A percentile compares a stretch with the other conserved stretches of the same genome.
Conservation (phyloP, 495 filamentous ascomycete genomes). For the Emericellopsis terricola region DNA sequence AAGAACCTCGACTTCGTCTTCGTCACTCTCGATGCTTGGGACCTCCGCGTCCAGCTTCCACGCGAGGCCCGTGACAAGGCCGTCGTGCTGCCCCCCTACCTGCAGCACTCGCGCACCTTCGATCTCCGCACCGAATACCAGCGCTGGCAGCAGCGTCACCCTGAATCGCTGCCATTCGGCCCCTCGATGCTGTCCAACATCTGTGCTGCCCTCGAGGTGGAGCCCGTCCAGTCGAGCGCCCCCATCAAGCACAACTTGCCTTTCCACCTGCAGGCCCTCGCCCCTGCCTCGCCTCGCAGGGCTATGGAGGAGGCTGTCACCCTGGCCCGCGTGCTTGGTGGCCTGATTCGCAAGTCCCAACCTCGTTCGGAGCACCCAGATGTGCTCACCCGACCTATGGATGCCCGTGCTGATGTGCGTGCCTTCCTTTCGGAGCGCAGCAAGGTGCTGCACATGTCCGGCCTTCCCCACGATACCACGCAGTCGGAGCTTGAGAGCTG, state of each 20-base stretch:
- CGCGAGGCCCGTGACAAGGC: conserved; percentile 96
- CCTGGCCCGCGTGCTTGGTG: conserved; percentile 75
- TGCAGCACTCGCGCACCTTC: conserved; percentile 93
- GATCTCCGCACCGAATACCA: conserved; percentile 95
- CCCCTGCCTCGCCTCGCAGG: conserved; percentile 88
- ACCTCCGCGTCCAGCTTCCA: conserved; percentile 91
- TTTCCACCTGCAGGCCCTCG: conserved; percentile 91
- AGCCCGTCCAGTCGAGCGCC: conserved; percentile 87
- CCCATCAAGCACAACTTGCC: conserved; percentile 98
- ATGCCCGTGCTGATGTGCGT: conserved; percentile 90
- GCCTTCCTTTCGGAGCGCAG: conserved; percentile 88
- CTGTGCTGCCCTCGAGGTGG: conserved; percentile 92
- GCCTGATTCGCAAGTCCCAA: conserved; percentile 88
- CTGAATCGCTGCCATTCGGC: conserved; percentile 91
- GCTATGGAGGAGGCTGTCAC: conserved; percentile 97
- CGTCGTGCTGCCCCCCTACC: conserved; percentile 86
- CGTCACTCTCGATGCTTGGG: conserved; percentile 96
- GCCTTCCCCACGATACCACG: conserved; percentile 91
- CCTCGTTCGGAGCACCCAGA: conserved; percentile 85
- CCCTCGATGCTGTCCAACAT: conserved; percentile 91
- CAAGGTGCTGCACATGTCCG: conserved; percentile 95
- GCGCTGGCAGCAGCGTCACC: conserved; percentile 94
- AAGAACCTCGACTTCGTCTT: conserved; percentile 92
- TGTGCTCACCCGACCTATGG: conserved; percentile 85
- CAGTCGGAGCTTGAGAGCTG: conserved; percentile 96